Base-by-base conservation (phyloP, 163 green algal species). In the Smithsoniella earleae region DNA sequence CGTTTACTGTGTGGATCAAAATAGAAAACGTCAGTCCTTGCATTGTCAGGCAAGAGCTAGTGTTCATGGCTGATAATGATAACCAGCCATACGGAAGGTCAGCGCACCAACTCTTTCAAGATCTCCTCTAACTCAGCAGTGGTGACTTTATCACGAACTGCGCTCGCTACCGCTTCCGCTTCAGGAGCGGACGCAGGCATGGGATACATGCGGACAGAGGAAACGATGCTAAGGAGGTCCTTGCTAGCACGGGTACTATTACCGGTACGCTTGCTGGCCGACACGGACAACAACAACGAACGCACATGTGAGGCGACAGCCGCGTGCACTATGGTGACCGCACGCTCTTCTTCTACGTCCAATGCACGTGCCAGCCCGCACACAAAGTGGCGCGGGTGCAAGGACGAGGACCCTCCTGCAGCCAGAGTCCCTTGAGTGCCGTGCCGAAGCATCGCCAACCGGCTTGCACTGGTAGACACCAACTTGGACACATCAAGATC, bases 101-200 rank as follows among this genome's bases (percentile, higher is more conserved):
- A 22, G 25, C 58, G 27, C 58, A 69, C 58, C 58, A 69, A 13
- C 25, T 69, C 30, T 13, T 69, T 69, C 27, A 69, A 31, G 5
- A 69, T 5, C 30, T 34, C 58, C 2, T 69, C 58, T 13, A 13
- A 45, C 43, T 69, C 58, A 22, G 20, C 16, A 8, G 43, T 8
- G n/a, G 58, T 69, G 58, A 69, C 22, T 13, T 38, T 69, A 31
- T 34, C 58, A 18, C 25, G n/a, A 4, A 69, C 31, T 5, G 58
- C 58, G 8, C 30, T 33, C 18, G 27, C 58, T 5, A 69, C 58
- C 58, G 43, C 16, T 34, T 30, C 31, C 1, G 58, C 58, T 38
- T 69, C 58, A 43, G 58, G 27, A 43, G 58, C 20, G 6, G 58
- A 69, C 6, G 18, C 34, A 3, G 58, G 58, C 16, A 69, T n/a